Evolutionary conservation across 805 yeast species (phyloP).

Genomic region (Martiniozyma abietophila): DNA sequence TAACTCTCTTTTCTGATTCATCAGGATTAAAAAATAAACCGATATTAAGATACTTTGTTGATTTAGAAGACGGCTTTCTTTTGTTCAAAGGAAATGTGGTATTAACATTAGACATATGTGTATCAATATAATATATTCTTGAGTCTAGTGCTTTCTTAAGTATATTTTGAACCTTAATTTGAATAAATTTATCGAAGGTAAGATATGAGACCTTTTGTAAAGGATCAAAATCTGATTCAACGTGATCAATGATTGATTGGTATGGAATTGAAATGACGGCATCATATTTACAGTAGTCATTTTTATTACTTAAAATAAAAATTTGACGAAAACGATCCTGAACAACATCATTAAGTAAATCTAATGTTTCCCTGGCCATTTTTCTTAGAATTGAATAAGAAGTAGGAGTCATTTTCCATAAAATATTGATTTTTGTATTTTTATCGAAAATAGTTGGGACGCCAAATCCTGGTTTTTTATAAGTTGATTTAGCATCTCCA

Average conservation of each 20-base stretch:
- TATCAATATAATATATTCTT: slow-evolving; percentile 32
- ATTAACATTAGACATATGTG: slow-evolving; percentile 16
- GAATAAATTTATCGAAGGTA: slow-evolving; percentile 57
- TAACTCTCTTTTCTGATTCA: slow-evolving; percentile 71
- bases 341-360: slow-evolving; percentile 65
- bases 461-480: slow-evolving; percentile 47
- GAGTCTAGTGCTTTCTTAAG: slow-evolving; percentile 50
- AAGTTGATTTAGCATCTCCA: slow-evolving; percentile 37
- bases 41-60: slow-evolving; percentile 32
- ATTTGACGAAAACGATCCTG: slow-evolving; percentile 76
- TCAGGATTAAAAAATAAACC: slow-evolving; percentile 64
- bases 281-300: slow-evolving; percentile 58
- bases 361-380: slow-evolving; percentile 61
- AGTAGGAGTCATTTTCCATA: slow-evolving; percentile 70
- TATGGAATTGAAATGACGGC: slow-evolving; percentile 44
- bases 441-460: slow-evolving; percentile 74
- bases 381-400: slow-evolving; percentile 54
- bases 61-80: slow-evolving; percentile 38
- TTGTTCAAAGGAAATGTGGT: slow-evolving; percentile 34
- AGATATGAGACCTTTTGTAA: slow-evolving; percentile 63
- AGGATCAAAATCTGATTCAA: slow-evolving; percentile 46
- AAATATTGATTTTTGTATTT: slow-evolving; percentile 62
- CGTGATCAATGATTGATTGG: slow-evolving; percentile 30
- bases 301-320: slow-evolving; percentile 52
- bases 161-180: slow-evolving; percentile 50